A percentile compares a stretch with the other conserved stretches of the same genome.
These are phyloP conservation scores for Schizophyllum amplum DNA, from an alignment of 1,284 basidiomycete species.

Conservation along the genomic window DNA sequence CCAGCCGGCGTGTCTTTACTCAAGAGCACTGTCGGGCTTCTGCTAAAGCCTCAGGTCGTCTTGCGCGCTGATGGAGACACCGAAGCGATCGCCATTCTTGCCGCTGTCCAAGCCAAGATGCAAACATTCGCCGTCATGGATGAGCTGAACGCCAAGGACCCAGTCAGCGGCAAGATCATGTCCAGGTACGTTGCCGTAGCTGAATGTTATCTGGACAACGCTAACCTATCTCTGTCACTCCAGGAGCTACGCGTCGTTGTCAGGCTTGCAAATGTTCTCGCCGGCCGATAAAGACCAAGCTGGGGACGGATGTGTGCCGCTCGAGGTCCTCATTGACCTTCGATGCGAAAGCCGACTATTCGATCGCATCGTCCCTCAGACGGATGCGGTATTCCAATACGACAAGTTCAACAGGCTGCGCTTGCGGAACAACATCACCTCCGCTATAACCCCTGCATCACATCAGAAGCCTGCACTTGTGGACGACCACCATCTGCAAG, in stretches of 20 bases:
- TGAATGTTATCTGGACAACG: neutral
- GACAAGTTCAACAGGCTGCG: slow-evolving; percentile 95
- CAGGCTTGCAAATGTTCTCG: slow-evolving; percentile 85
- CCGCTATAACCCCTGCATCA: slow-evolving; percentile 20
- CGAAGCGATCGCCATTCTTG: slow-evolving; percentile 68
- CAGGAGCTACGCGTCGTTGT: slow-evolving; percentile 70
- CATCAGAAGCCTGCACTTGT: slow-evolving; percentile 17
- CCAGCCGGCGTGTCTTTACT: slow-evolving; percentile 55
- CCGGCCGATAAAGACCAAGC: slow-evolving; percentile 42
- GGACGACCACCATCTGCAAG: slow-evolving; percentile 59
- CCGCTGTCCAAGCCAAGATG: slow-evolving; percentile 77
- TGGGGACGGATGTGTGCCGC: slow-evolving; percentile 57
- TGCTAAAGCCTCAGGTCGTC: slow-evolving; percentile 90
- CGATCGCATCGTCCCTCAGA: slow-evolving; percentile 86
- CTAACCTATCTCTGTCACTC: neutral
- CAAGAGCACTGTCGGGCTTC: slow-evolving; percentile 74
- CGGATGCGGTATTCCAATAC: slow-evolving; percentile 80
- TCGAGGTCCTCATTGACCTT: slow-evolving; percentile 84
- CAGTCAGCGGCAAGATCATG: slow-evolving; percentile 82
- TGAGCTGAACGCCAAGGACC: slow-evolving; percentile 71
- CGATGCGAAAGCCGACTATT: slow-evolving; percentile 78
- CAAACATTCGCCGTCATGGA: slow-evolving; percentile 83
- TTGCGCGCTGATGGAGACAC: slow-evolving; percentile 58
- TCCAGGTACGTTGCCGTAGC: slow-evolving; percentile 48
- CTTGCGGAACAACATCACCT: slow-evolving; percentile 64